These are phyloP conservation scores for Bidens hawaiensis DNA, from an alignment of 140 eudicot species.

Conservation along the genomic window DNA sequence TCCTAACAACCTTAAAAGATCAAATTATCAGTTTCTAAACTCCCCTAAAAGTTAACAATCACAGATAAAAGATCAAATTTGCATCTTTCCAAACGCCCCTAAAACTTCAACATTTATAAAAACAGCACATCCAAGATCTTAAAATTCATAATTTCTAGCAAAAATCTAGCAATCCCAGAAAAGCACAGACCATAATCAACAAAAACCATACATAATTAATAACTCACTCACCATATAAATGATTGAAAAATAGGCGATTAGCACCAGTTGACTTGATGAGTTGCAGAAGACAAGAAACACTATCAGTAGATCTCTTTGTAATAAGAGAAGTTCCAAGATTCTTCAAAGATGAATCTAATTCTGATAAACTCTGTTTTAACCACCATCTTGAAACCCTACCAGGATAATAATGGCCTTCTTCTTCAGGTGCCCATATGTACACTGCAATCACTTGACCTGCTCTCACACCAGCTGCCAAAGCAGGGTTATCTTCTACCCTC, in stretches of 20 bases:
- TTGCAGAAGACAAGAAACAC: slow-evolving; percentile 75
- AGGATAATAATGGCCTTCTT: slow-evolving; percentile 84
- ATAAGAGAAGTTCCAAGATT: slow-evolving; percentile 78
- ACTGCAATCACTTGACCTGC: slow-evolving; percentile 81
- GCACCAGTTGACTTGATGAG: slow-evolving; percentile 84
- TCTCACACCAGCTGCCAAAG: slow-evolving; percentile 83
- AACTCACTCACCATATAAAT: slow-evolving; percentile 74
- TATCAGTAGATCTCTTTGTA: slow-evolving; percentile 89
- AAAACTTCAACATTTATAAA: too few relatives aligned
- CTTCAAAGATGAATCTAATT: slow-evolving; percentile 76
- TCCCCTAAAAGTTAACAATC: too few relatives aligned
- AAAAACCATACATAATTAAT: slow-evolving; percentile 32
- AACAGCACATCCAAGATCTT: too few relatives aligned
- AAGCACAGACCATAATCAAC: slow-evolving; percentile 41
- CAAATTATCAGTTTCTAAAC: too few relatives aligned
- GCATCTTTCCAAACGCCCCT: too few relatives aligned
- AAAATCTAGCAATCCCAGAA: slow-evolving; percentile 26
- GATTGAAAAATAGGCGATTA: slow-evolving; percentile 83
- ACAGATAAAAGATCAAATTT: too few relatives aligned
- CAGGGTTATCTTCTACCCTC: slow-evolving; percentile 95
- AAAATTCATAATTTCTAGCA: too few relatives aligned
- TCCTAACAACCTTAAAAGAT: too few relatives aligned
- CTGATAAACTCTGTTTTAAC: slow-evolving; percentile 87
- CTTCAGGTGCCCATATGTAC: slow-evolving; percentile 90
- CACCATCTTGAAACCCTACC: slow-evolving; percentile 99